These are phyloP conservation scores for Pichia deserticola DNA, from an alignment of 805 yeast species.

Conservation along the genomic window DNA sequence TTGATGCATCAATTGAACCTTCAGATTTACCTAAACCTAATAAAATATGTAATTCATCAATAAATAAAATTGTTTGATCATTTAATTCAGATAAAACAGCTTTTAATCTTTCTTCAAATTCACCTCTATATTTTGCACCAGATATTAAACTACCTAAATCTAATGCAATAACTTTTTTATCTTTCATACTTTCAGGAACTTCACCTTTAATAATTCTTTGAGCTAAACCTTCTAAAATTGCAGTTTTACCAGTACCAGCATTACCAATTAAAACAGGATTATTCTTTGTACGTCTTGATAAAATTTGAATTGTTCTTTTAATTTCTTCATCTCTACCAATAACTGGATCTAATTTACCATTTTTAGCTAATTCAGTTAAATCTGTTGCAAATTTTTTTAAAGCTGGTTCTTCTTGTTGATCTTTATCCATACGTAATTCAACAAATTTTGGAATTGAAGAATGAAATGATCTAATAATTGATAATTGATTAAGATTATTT, in stretches of 20 bases:
- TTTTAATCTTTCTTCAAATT: slow-evolving; percentile 86
- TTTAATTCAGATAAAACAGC: slow-evolving; percentile 77
- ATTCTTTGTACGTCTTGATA: slow-evolving; percentile 88
- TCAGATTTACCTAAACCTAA: slow-evolving; percentile 90
- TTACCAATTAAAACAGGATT: slow-evolving; percentile 93
- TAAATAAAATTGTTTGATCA: slow-evolving; percentile 67
- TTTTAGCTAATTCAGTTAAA: slow-evolving; percentile 75
- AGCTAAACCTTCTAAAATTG: slow-evolving; percentile 93
- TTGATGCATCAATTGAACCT: slow-evolving; percentile 96
- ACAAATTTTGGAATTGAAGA: slow-evolving; percentile 6
- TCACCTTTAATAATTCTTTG: slow-evolving; percentile 87
- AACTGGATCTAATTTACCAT: slow-evolving; percentile 92
- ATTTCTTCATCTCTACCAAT: slow-evolving; percentile 97
- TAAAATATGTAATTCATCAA: slow-evolving; percentile 85
- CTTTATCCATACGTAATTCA: slow-evolving; percentile 28
- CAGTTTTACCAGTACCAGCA: slow-evolving; percentile 98
- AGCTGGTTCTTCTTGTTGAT: slow-evolving; percentile 55
- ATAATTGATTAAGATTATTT: no score
- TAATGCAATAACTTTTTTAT: slow-evolving; percentile 72
- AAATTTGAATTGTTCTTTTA: slow-evolving; percentile 82
- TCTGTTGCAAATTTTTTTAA: slow-evolving; percentile 80
- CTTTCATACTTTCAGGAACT: slow-evolving; percentile 90
- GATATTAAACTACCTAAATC: slow-evolving; percentile 87
- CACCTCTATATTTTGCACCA: slow-evolving; percentile 95
- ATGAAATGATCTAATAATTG: slow-evolving; percentile 14